A percentile compares a stretch with the other conserved stretches of the same genome.
These are phyloP conservation scores for Cryptosporidium muris DNA, from an alignment of 169 alveolate species.

Conservation along the genomic window DNA sequence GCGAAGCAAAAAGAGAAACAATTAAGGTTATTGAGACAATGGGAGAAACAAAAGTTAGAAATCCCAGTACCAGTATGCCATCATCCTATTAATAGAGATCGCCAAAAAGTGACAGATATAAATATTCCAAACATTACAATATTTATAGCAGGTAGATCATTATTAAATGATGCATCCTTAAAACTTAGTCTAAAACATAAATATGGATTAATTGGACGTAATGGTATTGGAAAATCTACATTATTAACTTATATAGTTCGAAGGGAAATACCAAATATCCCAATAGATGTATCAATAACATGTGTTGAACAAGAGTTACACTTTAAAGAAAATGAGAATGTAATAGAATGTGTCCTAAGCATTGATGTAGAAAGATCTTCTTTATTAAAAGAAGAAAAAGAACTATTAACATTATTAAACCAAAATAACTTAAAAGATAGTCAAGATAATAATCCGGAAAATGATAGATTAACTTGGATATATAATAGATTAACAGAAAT, in stretches of 20 bases:
- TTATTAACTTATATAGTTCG: slow-evolving; percentile 92
- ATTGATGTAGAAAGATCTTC: slow-evolving; percentile 92
- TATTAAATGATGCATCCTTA: slow-evolving; percentile 90
- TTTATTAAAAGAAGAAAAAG: slow-evolving; percentile 85
- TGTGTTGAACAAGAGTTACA: slow-evolving; percentile 93
- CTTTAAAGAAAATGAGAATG: slow-evolving; percentile 81
- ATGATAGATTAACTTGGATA: slow-evolving; percentile 79
- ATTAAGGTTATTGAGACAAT: slow-evolving; percentile 78
- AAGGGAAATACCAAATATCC: slow-evolving; percentile 92
- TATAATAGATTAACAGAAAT: slow-evolving; percentile 87
- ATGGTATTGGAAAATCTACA: slow-evolving; percentile 97
- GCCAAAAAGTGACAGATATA: slow-evolving; percentile 79
- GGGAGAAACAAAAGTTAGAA: slow-evolving; percentile 84
- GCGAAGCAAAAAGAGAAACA: slow-evolving; percentile 79
- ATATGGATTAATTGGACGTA: slow-evolving; percentile 95
- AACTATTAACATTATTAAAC: slow-evolving; percentile 76
- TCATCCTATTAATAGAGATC: slow-evolving; percentile 78
- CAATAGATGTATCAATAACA: slow-evolving; percentile 89
- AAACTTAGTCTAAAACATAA: slow-evolving; percentile 89
- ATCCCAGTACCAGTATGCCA: slow-evolving; percentile 82
- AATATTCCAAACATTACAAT: slow-evolving; percentile 85
- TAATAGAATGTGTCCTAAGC: slow-evolving; percentile 89
- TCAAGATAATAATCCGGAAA: slow-evolving; percentile 74
- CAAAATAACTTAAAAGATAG: slow-evolving; percentile 75
- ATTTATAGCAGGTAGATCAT: slow-evolving; percentile 92